Evolutionary conservation across 2,329 filamentous ascomycete genomes (phyloP).

Genomic region (Davidsoniella australis): DNA sequence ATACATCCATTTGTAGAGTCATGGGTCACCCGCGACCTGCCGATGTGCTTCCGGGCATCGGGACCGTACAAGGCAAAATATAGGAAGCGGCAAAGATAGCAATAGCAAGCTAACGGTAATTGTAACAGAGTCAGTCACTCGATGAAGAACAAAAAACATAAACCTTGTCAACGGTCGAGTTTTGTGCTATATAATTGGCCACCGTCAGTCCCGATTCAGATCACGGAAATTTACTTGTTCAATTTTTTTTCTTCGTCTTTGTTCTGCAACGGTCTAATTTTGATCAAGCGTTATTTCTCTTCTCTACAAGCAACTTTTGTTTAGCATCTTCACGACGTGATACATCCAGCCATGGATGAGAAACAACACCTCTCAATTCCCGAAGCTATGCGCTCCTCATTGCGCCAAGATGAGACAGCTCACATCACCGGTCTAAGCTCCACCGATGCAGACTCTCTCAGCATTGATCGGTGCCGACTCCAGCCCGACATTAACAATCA

Average conservation of each 20-base stretch:
- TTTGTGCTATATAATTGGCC: no score
- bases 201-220: no score
- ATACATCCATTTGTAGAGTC: no score
- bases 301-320: no score
- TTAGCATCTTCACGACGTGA: no score
- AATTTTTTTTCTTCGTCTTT: no score
- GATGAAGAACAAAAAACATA: no score
- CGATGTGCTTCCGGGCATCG: conserved; percentile 1
- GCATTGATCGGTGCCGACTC: not conserved
- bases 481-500: not conserved
- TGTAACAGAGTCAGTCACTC: not conserved
- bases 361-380: not conserved
- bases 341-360: not conserved
- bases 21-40: not conserved
- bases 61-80: conserved; percentile 4
- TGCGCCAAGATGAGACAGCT: not conserved
- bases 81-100: not conserved
- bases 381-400: no score
- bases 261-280: no score
- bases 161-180: not conserved
- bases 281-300: no score
- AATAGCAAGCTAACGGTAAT: no score
- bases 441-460: conserved; percentile 1
- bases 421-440: not conserved
- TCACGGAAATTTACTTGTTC: not conserved